Conservation (phyloP, 805 yeast species). For the Sporopachydermia lactativora region DNA sequence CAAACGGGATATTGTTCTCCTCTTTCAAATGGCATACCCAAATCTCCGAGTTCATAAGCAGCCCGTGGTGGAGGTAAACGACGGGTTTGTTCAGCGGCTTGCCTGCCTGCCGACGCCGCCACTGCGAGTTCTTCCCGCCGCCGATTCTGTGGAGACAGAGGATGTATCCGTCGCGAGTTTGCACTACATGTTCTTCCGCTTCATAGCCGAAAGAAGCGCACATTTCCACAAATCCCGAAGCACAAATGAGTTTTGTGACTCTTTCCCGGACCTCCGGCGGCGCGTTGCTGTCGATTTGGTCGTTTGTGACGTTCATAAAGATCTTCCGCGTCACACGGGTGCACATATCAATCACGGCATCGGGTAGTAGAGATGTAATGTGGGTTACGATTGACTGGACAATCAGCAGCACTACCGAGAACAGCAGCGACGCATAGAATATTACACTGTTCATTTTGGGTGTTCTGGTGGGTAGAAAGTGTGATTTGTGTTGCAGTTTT, state of each 20-base stretch:
- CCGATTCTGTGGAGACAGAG: constrained; percentile 59
- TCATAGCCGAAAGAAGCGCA: constrained; percentile 54
- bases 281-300: constrained; percentile 2
- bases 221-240: constrained; percentile 47
- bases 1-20: constrained; percentile 52
- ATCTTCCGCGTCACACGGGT: constrained; percentile 9
- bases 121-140: constrained; percentile 12
- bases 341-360: constrained; percentile 13
- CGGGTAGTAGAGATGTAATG: constrained; percentile 17
- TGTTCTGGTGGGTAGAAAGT: too few species aligned
- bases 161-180: constrained; percentile 64
- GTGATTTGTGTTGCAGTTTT: too few species aligned
- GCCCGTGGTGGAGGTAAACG: constrained; percentile 83
- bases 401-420: constrained; percentile 18
- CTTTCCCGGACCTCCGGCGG: constrained; percentile 8
- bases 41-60: constrained; percentile 77
- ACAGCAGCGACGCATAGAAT: constrained; percentile 9
- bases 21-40: constrained; percentile 46
- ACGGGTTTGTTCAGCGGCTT: constrained; percentile 25
- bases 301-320: constrained; percentile 4
- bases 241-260: constrained; percentile 27
- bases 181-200: constrained; percentile 63
- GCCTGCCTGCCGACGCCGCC: constrained; percentile 5
- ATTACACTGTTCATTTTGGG: background rate
- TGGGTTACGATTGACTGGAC: constrained; percentile 16